Conservation (phyloP, 2,329 filamentous ascomycete species). For the Colletotrichum eleusines region DNA sequence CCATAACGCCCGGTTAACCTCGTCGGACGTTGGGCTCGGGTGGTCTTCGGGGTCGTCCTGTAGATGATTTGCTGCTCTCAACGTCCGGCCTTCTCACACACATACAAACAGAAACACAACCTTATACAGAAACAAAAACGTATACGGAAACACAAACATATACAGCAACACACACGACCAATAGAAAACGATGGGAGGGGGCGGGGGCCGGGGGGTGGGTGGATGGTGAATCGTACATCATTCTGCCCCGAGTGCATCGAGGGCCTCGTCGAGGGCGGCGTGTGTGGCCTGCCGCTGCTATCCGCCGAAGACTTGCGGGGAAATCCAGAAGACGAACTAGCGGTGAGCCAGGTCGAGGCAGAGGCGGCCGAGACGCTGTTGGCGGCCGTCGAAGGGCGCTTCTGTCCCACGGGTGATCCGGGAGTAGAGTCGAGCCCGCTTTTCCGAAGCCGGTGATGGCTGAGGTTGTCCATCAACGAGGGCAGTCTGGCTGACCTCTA, state of each 20-base stretch:
- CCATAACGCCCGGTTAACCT: slow-evolving; percentile 31
- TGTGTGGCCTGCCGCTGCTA: slow-evolving; percentile 27
- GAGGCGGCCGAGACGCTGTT: slow-evolving; percentile 39
- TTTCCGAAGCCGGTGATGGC: slow-evolving; percentile 25
- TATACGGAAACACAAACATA: no score
- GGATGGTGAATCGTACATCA: slow-evolving; percentile 9
- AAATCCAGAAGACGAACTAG: slow-evolving; percentile 42
- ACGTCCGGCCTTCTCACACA: not conserved
- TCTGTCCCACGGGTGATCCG: slow-evolving; percentile 23
- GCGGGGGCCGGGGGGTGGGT: no score
- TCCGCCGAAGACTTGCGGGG: slow-evolving; percentile 35
- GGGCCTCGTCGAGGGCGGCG: slow-evolving; percentile 38
- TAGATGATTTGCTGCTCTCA: not conserved
- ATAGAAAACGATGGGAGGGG: no score
- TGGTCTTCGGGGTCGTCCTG: slow-evolving; percentile 34
- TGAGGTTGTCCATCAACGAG: slow-evolving; percentile 35
- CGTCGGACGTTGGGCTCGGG: slow-evolving; percentile 38
- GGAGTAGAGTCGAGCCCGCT: slow-evolving; percentile 5
- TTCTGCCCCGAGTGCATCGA: slow-evolving; percentile 26
- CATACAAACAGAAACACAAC: no score
- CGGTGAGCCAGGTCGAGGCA: slow-evolving; percentile 41
- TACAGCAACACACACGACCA: no score
- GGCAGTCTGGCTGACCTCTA: slow-evolving; percentile 6
- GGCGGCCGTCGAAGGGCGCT: slow-evolving; percentile 33
- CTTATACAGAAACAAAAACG: no score